phyloP scores from a whole-genome alignment of 495 filamentous ascomycete species.

The Trichoderma virens region DNA sequence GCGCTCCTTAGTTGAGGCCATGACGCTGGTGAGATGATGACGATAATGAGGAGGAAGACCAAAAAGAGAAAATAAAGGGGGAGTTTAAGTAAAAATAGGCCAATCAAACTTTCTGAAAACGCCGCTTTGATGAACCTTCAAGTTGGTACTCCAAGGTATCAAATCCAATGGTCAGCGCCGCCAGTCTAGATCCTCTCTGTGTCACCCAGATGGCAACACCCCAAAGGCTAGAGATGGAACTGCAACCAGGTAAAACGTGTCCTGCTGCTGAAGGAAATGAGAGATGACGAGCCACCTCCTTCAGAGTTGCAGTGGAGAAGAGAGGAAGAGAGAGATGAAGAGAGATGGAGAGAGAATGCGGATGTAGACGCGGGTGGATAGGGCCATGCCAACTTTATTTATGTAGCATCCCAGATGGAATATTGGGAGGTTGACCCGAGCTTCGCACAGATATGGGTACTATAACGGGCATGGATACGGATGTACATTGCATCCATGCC shows the following conservation, averaged over 20 bases:
- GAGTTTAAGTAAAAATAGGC: neutral
- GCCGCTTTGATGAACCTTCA: neutral
- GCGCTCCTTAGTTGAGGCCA: neutral
- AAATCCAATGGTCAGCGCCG: no score
- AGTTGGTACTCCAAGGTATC: neutral
- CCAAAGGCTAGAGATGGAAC: neutral
- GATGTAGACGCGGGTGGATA: neutral
- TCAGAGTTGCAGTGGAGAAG: neutral
- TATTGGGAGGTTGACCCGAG: conserved; percentile 5
- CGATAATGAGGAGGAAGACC: neutral
- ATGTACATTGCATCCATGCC: neutral
- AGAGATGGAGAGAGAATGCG: neutral
- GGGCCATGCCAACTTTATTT: neutral
- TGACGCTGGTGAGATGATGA: neutral
- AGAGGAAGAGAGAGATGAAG: neutral
- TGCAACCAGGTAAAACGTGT: neutral
- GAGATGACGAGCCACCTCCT: neutral
- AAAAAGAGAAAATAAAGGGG: neutral
- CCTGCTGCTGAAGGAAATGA: neutral
- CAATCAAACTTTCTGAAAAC: neutral
- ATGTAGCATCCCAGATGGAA: neutral
- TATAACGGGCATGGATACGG: neutral
- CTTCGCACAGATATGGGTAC: neutral
- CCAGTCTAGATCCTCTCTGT: neutral
- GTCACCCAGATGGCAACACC: neutral